Evolutionary conservation across 2,329 filamentous ascomycete species (phyloP).

Genomic region (Tolypocladium amazonense): DNA sequence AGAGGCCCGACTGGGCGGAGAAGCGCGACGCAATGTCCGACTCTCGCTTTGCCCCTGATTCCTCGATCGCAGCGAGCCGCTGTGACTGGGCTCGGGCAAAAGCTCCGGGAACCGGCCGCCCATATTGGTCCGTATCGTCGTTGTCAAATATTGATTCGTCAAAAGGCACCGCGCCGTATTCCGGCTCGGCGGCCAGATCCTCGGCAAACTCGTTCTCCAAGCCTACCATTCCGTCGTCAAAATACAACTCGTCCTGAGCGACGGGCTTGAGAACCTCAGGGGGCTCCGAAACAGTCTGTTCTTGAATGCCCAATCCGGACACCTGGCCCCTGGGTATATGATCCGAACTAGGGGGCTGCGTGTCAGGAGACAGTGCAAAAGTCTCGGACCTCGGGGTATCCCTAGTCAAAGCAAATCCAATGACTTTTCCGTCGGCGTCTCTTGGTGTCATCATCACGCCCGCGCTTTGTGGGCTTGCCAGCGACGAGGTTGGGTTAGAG

Average conservation of each 20-base stretch:
- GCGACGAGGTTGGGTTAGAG: constrained; percentile 38
- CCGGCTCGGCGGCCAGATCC: constrained; percentile 25
- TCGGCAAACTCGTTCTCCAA: constrained; percentile 35
- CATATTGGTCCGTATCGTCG: constrained; percentile 52
- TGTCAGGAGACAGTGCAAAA: constrained; percentile 3
- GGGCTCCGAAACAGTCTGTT: constrained; percentile 12
- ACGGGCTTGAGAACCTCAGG: constrained; percentile 3
- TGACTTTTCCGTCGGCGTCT: constrained; percentile 41
- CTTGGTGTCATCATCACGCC: constrained; percentile 41
- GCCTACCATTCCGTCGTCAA: constrained; percentile 50
- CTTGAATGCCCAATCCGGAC: constrained; percentile 34
- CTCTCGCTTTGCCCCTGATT: constrained; percentile 26
- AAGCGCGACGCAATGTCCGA: constrained; percentile 35
- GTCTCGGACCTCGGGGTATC: constrained; percentile 23
- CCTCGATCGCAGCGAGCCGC: constrained; percentile 21
- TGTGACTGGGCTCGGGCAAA: constrained; percentile 43
- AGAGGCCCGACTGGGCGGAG: constrained; percentile 31
- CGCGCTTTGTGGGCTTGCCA: constrained; percentile 38
- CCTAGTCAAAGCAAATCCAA: constrained; percentile 45
- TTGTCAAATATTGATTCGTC: constrained; percentile 67
- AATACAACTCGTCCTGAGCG: constrained; percentile 55
- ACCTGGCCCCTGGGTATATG: constrained; percentile 7
- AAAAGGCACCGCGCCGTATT: constrained; percentile 47
- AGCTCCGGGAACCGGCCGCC: constrained; percentile 46
- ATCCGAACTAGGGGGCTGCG: not conserved